phyloP scores from a whole-genome alignment of 164 flowering plant genomes.

The Piper betle region DNA sequence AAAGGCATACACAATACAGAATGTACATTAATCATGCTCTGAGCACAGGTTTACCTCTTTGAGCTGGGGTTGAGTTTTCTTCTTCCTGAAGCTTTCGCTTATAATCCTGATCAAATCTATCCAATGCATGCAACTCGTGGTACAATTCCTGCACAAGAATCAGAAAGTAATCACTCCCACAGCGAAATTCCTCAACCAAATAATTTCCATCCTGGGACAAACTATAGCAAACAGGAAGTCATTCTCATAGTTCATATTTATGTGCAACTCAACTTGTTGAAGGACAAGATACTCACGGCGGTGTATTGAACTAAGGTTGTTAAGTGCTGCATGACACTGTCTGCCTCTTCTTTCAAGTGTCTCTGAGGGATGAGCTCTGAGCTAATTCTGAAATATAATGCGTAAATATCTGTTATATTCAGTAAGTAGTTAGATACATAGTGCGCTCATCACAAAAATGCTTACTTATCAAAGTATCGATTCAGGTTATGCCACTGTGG shows the following conservation, averaged over 20 bases:
- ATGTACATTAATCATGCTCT: background rate
- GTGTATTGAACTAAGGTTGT: constrained; percentile 67
- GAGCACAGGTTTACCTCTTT: constrained; percentile 31
- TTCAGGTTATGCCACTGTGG: constrained; percentile 90
- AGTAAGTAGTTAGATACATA: too few relatives aligned
- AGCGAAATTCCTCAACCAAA: background rate
- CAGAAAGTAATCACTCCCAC: constrained; percentile 4
- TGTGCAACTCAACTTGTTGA: background rate
- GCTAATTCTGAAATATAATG: constrained; percentile 34
- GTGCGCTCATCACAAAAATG: background rate
- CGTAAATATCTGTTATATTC: background rate
- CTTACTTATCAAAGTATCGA: constrained; percentile 78
- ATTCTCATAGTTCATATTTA: background rate
- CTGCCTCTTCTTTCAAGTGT: constrained; percentile 62
- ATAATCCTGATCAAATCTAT: constrained; percentile 86
- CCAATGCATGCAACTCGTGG: constrained; percentile 83
- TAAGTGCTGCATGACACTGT: constrained; percentile 52
- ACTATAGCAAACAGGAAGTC: background rate
- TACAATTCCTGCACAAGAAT: constrained; percentile 59
- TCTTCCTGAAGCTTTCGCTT: constrained; percentile 77
- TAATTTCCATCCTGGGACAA: background rate
- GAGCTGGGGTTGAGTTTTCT: constrained; percentile 49
- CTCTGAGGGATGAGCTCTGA: constrained; percentile 44
- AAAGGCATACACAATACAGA: background rate
- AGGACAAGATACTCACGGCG: constrained; percentile 47